These are phyloP conservation scores for Rutstroemia sydowiana DNA, from an alignment of 2,329 filamentous ascomycete genomes.

Conservation along the genomic window DNA sequence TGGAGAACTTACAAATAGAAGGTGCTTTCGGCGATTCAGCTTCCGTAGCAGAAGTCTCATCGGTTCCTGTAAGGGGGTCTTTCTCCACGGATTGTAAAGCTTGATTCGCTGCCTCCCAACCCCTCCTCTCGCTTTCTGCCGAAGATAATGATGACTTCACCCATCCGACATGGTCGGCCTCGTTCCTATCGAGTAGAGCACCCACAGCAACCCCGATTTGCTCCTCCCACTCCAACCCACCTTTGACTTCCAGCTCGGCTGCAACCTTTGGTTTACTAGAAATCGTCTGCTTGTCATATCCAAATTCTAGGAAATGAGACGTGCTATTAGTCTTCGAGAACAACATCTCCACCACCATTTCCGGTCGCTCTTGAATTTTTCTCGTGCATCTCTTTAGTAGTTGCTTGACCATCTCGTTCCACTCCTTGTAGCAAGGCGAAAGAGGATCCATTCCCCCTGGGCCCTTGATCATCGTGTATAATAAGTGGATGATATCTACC, in stretches of 20 bases:
- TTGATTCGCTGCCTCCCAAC: conserved; percentile 68
- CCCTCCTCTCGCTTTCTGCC: conserved; percentile 64
- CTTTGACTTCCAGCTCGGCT: conserved; percentile 76
- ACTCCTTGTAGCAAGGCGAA: conserved; percentile 69
- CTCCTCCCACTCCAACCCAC: conserved; percentile 55
- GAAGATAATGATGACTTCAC: conserved; percentile 62
- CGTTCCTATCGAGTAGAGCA: conserved; percentile 71
- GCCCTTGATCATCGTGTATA: conserved; percentile 89
- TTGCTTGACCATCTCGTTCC: conserved; percentile 83
- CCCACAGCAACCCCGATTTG: conserved; percentile 73
- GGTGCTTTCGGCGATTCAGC: conserved; percentile 37
- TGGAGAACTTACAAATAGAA: conserved; percentile 43
- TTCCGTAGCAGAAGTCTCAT: conserved; percentile 26
- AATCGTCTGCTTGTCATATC: conserved; percentile 72
- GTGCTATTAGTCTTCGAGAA: conserved; percentile 88
- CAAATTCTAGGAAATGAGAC: conserved; percentile 82
- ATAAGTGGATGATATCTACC: conserved; percentile 80
- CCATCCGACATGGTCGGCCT: conserved; percentile 73
- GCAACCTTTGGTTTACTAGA: conserved; percentile 60
- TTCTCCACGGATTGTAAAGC: conserved; percentile 44
- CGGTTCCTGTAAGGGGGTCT: conserved; percentile 31
- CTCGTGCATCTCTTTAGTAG: conserved; percentile 74
- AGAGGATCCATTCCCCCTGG: conserved; percentile 65
- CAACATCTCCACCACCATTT: conserved; percentile 82
- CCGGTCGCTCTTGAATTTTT: conserved; percentile 78